A percentile compares a stretch with the other conserved stretches of the same genome.
Conservation (phyloP, 2,329 filamentous ascomycete genomes). For the Lecanicillium sp. region DNA sequence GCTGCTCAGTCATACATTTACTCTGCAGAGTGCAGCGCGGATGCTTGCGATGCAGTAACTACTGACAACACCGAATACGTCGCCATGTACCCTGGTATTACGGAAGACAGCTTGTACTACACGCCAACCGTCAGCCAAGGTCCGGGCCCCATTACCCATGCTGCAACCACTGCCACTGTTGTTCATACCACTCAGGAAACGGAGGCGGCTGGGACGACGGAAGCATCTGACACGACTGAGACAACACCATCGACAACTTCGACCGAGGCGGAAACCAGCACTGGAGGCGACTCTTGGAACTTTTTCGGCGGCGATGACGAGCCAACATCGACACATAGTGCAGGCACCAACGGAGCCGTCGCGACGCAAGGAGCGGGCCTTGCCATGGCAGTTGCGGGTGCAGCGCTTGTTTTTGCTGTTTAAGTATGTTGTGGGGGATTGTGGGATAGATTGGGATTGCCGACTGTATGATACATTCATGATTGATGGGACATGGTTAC, state of each 20-base stretch:
- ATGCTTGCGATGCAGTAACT: constrained; percentile 15
- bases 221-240: constrained; percentile 10
- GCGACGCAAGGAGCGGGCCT: constrained; percentile 18
- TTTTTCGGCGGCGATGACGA: not conserved
- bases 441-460: constrained; percentile 1
- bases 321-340: not conserved
- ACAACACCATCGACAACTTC: too few relatives aligned
- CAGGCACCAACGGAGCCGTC: constrained; percentile 14
- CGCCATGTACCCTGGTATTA: constrained; percentile 26
- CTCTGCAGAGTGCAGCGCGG: constrained; percentile 18
- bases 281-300: too few relatives aligned
- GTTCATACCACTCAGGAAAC: constrained; percentile 9
- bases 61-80: constrained; percentile 21
- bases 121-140: constrained; percentile 29
- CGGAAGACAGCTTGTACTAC: constrained; percentile 35
- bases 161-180: constrained; percentile 25
- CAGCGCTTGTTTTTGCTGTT: constrained; percentile 19
- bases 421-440: constrained; percentile 7
- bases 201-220: constrained; percentile 8
- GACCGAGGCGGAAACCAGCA: not conserved
- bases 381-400: constrained; percentile 18
- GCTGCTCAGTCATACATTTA: constrained; percentile 25
- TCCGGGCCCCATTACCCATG: constrained; percentile 33
- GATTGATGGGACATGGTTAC: too few relatives aligned
- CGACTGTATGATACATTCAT: too few relatives aligned